A percentile compares a stretch with the other conserved stretches of the same genome.
Evolutionary conservation across 768 basidiomycete species (phyloP).

Genomic region (Suillus cothurnatus): DNA sequence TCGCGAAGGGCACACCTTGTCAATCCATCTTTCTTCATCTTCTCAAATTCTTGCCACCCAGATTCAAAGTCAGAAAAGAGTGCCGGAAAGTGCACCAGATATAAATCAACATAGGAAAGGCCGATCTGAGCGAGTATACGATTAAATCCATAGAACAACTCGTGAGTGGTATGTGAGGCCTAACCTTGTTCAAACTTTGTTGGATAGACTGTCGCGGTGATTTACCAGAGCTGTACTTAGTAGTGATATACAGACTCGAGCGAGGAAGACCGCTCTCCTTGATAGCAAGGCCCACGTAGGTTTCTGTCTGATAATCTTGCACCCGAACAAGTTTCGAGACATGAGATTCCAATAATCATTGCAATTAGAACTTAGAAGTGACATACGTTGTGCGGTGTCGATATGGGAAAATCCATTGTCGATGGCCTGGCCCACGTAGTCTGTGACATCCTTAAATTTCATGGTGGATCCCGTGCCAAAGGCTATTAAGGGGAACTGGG

Average conservation of each 20-base stretch:
- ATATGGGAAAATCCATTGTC: constrained; percentile 64
- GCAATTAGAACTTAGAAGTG: not conserved
- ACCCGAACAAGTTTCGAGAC: not conserved
- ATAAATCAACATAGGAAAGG: constrained; percentile 63
- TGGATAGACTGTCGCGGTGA: constrained; percentile 42
- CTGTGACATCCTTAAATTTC: constrained; percentile 51
- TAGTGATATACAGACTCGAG: constrained; percentile 52
- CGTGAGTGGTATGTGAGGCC: constrained; percentile 8
- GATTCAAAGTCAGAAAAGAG: constrained; percentile 40
- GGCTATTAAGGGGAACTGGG: constrained; percentile 63
- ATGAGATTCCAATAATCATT: constrained; percentile 8
- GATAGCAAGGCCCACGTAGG: constrained; percentile 42
- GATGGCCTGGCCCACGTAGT: constrained; percentile 57
- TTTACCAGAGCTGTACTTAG: constrained; percentile 50
- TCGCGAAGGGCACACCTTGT: constrained; percentile 22
- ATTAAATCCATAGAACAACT: no score
- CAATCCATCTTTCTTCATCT: constrained; percentile 46
- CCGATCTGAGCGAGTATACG: constrained; percentile 48
- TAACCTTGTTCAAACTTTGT: constrained; percentile 53
- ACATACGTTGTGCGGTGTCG: constrained; percentile 59
- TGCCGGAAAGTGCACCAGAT: constrained; percentile 59
- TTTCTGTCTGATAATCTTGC: constrained; percentile 33
- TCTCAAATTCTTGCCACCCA: constrained; percentile 60
- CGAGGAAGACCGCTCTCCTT: constrained; percentile 48
- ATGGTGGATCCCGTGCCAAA: constrained; percentile 54